Evolutionary conservation across 805 yeast species (phyloP).

Genomic region (Candida piceae): DNA sequence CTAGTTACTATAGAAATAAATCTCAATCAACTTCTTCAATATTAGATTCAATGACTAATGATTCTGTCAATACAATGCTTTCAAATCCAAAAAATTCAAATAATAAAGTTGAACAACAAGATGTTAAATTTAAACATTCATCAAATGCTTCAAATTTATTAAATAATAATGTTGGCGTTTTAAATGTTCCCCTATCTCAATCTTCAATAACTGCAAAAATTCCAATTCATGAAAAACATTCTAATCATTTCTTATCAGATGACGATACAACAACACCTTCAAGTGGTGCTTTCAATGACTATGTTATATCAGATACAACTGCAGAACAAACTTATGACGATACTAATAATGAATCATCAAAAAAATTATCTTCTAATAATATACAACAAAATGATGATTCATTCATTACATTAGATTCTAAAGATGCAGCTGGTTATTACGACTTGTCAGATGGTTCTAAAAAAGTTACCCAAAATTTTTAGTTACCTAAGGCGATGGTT

Average conservation of each 20-base stretch:
- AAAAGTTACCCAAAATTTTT: constrained; percentile 22
- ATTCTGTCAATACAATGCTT: constrained; percentile 20
- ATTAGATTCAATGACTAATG: constrained; percentile 16
- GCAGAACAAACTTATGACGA: too few species aligned
- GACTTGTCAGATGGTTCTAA: constrained; percentile 18
- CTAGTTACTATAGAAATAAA: constrained; percentile 11
- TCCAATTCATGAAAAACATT: too few species aligned
- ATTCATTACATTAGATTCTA: constrained; percentile 16
- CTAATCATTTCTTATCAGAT: too few species aligned
- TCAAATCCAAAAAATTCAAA: constrained; percentile 14
- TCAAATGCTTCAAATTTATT: too few species aligned
- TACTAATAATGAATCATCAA: too few species aligned
- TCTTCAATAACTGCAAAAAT: too few species aligned
- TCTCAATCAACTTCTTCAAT: constrained; percentile 7
- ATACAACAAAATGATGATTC: constrained; percentile 8
- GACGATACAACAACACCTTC: too few species aligned
- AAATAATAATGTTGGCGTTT: too few species aligned
- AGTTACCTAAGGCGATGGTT: too few species aligned
- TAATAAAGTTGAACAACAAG: constrained; percentile 3
- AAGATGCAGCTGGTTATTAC: constrained; percentile 21
- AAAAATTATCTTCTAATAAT: too few species aligned
- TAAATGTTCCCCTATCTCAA: background rate
- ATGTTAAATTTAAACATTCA: constrained; percentile 1
- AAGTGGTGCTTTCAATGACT: too few species aligned
- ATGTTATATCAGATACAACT: too few species aligned